Percentiles rank a stretch among this genome's conserved stretches.
Conservation (phyloP, 768 basidiomycete genomes). For the Pleurotus pulmonarius region DNA sequence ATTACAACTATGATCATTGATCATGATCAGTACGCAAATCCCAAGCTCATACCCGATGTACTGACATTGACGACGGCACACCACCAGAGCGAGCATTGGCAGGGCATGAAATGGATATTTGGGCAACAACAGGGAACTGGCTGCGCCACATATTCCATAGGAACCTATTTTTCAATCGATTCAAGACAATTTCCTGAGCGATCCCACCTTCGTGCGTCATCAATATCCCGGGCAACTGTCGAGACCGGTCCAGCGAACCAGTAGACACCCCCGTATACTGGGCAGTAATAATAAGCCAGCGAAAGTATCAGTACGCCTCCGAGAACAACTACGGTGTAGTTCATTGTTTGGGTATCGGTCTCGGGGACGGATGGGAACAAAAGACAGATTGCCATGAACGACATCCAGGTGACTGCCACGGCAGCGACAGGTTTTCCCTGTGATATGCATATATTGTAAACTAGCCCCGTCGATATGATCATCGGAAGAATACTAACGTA, state of each 20-base stretch:
- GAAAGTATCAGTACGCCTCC: conserved; percentile 46
- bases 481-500: conserved; percentile 12
- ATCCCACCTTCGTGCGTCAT: too few species aligned
- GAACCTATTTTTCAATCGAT: too few species aligned
- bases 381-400: conserved; percentile 45
- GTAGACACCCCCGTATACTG: conserved; percentile 25
- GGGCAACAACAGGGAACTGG: too few species aligned
- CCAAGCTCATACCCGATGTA: too few species aligned
- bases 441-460: background rate
- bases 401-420: conserved; percentile 50
- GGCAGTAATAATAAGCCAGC: conserved; percentile 54
- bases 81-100: too few species aligned
- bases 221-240: conserved; percentile 8
- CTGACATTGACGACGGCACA: too few species aligned
- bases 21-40: too few species aligned
- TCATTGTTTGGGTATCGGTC: conserved; percentile 44
- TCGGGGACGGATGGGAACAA: conserved; percentile 43
- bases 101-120: too few species aligned
- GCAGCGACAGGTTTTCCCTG: conserved; percentile 44
- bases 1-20: too few species aligned
- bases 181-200: too few species aligned
- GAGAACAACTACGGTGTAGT: conserved; percentile 56
- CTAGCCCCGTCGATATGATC: too few species aligned
- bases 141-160: too few species aligned
- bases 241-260: conserved; percentile 25